Percentiles rank a stretch among this genome's conserved stretches.
These are phyloP conservation scores for Aureobasidium sp. DNA, from an alignment of 2,329 filamentous ascomycete genomes.

Conservation along the genomic window DNA sequence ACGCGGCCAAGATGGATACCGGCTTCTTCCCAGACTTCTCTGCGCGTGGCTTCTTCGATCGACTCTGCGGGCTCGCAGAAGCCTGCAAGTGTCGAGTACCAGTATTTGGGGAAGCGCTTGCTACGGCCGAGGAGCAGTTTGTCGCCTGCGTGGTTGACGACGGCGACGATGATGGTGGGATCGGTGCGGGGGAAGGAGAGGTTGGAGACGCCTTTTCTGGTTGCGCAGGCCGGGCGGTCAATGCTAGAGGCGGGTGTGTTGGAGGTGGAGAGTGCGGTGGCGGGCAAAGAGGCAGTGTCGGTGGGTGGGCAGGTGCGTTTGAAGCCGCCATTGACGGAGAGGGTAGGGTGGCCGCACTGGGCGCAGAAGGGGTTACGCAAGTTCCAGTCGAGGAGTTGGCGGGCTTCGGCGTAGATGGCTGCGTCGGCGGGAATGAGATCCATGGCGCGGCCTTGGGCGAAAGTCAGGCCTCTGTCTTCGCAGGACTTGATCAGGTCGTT, in stretches of 20 bases:
- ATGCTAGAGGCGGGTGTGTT: slow-evolving; percentile 22
- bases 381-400: slow-evolving; percentile 92
- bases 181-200: slow-evolving; percentile 87
- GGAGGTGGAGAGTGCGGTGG: slow-evolving; percentile 32
- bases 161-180: slow-evolving; percentile 90
- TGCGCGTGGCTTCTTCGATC: slow-evolving; percentile 45
- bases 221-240: slow-evolving; percentile 63
- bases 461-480: slow-evolving; percentile 56
- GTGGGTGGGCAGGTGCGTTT: slow-evolving; percentile 72
- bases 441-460: slow-evolving; percentile 61
- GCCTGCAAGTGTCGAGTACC: slow-evolving; percentile 75
- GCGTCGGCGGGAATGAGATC: slow-evolving; percentile 58
- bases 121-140: slow-evolving; percentile 77
- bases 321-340: slow-evolving; percentile 71
- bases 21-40: slow-evolving; percentile 47
- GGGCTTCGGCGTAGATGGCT: slow-evolving; percentile 82
- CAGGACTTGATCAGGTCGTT: slow-evolving; percentile 53
- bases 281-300: slow-evolving; percentile 46
- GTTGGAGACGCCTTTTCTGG: slow-evolving; percentile 80
- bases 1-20: slow-evolving; percentile 44
- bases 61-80: slow-evolving; percentile 46
- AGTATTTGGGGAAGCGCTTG: slow-evolving; percentile 73
- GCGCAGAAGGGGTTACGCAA: slow-evolving; percentile 85
- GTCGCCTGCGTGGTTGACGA: slow-evolving; percentile 72
- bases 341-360: slow-evolving; percentile 74